Conservation (phyloP, 495 filamentous ascomycete species). For the Aspergillus ellipticus region DNA sequence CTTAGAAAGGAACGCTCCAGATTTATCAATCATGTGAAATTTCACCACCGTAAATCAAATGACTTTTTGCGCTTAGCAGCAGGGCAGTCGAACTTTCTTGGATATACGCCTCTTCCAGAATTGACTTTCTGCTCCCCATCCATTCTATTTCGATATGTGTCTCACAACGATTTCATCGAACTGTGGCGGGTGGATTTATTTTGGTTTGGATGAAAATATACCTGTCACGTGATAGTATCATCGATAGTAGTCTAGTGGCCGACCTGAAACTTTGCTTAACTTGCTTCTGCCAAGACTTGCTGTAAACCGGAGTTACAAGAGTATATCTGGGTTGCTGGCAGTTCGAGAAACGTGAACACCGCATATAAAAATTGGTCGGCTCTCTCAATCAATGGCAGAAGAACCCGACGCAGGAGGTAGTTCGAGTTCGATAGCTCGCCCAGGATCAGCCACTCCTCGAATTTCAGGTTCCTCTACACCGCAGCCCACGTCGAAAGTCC, state of each 20-base stretch:
- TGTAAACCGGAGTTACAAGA: not conserved
- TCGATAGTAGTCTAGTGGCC: not conserved
- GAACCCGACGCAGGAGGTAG: not conserved
- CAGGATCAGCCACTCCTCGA: too few relatives aligned
- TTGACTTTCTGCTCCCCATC: too few relatives aligned
- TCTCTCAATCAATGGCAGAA: not conserved
- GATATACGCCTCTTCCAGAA: too few relatives aligned
- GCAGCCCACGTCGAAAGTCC: slow-evolving; percentile 51
- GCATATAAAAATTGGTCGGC: not conserved
- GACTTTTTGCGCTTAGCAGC: too few relatives aligned
- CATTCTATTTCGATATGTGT: too few relatives aligned
- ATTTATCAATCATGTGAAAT: too few relatives aligned
- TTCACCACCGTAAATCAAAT: too few relatives aligned
- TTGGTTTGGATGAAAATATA: too few relatives aligned
- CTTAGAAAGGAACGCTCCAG: too few relatives aligned
- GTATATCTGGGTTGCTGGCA: not conserved
- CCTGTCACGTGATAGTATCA: slow-evolving; percentile 21
- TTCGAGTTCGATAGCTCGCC: not conserved
- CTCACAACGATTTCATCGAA: too few relatives aligned
- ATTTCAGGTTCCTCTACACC: slow-evolving; percentile 8
- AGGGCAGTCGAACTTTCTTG: too few relatives aligned
- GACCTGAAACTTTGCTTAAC: not conserved
- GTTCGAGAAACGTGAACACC: not conserved
- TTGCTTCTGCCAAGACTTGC: not conserved
- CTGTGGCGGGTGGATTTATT: too few relatives aligned